Base-by-base conservation (phyloP, 257 asterid genomes). In the Agastache rugosa region DNA sequence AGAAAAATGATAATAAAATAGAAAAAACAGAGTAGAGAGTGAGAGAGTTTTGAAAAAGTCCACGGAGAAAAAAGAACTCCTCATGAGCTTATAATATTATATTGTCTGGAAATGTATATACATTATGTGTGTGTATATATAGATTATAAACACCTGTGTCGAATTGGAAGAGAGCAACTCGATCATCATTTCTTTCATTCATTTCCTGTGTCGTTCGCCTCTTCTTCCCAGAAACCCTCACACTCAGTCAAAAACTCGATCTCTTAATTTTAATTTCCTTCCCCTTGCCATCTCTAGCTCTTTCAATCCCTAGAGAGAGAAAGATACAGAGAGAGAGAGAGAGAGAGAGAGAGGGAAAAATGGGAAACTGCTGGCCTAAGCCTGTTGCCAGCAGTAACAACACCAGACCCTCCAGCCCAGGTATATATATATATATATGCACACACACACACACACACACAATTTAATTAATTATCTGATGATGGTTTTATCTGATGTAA, bases 321-420 rank as follows among this genome's bases (percentile, higher is more conserved):
- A 31, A 48, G 62, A 22, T 62, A 58, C 59, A 54, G 47, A 58
- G 48, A 37, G 39, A 27, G 75, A 75, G 42, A 48, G 62, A 22
- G 68, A 58, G 66, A 54, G 47, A 58, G 48, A 42, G 50, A 31
- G 73, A 50, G 27, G 51, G 12, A 15, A 39, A 14, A 12, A 86
- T 86, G 90, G 90, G 90, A 8, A 83, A 56, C 65, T 86, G 90
- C 82, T 86, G 83, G 81, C 79, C 85, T 1, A 78, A 79, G 64
- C 87, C 90, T 20, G 63, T 78, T 11, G 76, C 77, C 44, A 27
- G 55, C 51, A 20, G 50, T 45, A 44, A 29, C 35, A 67, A 16
- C 79, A 78, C 64, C 79, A 72, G 59, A 48, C 71, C 86, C n/a
- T 22, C 77, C 11, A 81, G 80, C 45, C 79, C 79, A 68, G 86